A percentile compares a stretch with the other conserved stretches of the same genome.
Conservation (phyloP, 2,329 filamentous ascomycete species). For the Hirsutella thompsonii region DNA sequence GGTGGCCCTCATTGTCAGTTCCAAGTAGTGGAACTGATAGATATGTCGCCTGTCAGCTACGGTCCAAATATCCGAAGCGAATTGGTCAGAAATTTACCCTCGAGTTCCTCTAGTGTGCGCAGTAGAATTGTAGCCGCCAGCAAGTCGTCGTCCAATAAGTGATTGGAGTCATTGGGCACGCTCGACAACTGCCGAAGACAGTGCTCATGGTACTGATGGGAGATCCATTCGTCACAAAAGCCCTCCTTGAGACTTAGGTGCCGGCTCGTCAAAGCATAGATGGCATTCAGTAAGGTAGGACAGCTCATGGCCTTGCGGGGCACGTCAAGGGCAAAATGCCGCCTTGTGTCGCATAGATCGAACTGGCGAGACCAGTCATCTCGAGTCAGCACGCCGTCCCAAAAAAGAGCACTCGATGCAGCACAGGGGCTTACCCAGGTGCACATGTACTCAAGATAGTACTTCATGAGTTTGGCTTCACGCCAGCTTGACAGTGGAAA, state of each 20-base stretch:
- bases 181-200: conserved; percentile 38
- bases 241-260: conserved; percentile 27
- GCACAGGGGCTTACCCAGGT: conserved; percentile 10
- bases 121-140: conserved; percentile 44
- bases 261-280: conserved; percentile 40
- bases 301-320: conserved; percentile 37
- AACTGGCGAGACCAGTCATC: conserved; percentile 15
- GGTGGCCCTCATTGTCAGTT: conserved; percentile 31
- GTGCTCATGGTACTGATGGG: conserved; percentile 38
- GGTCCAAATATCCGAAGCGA: not conserved
- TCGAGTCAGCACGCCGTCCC: not conserved
- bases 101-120: conserved; percentile 43
- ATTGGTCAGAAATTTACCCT: conserved; percentile 11
- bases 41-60: not conserved
- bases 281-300: conserved; percentile 40
- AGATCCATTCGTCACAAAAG: conserved; percentile 34
- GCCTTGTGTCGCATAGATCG: conserved; percentile 25
- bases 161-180: conserved; percentile 25
- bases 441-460: conserved; percentile 15
- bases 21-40: conserved; percentile 18
- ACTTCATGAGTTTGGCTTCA: conserved; percentile 13
- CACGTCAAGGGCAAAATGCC: conserved; percentile 39
- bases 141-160: conserved; percentile 34
- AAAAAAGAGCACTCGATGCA: not conserved
- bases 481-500: conserved; percentile 10